These are phyloP conservation scores for Debaryomyces coudertii DNA, from an alignment of 1,139 yeast genomes.

Conservation along the genomic window DNA sequence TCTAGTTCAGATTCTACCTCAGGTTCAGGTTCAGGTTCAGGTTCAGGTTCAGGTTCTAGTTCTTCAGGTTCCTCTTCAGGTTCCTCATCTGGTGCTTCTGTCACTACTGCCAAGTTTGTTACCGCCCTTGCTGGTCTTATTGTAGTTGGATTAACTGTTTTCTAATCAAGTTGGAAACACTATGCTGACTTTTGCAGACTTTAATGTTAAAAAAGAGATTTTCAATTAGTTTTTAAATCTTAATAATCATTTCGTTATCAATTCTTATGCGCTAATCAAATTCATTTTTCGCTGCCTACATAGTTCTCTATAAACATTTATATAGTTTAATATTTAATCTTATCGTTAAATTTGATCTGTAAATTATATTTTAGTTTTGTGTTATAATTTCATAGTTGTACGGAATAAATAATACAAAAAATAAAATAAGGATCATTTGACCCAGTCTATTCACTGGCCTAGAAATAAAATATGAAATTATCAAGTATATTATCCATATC, in stretches of 20 bases:
- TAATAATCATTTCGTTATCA: constrained; percentile 1
- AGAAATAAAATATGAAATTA: constrained; percentile 3
- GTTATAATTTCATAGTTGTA: background rate
- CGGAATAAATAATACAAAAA: background rate
- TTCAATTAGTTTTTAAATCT: constrained; percentile 2
- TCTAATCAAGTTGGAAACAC: constrained; percentile 37
- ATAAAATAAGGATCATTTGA: background rate
- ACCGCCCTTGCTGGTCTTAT: constrained; percentile 62
- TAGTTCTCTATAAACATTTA: constrained; percentile 8
- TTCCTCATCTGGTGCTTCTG: constrained; percentile 32
- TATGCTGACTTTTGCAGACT: background rate
- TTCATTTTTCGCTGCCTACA: constrained; percentile 7
- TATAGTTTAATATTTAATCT: constrained; percentile 4
- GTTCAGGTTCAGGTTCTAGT: constrained; percentile 14
- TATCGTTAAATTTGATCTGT: background rate
- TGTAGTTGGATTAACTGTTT: constrained; percentile 65
- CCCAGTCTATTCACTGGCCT: no score
- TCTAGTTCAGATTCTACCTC: constrained; percentile 19
- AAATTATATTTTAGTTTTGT: constrained; percentile 1
- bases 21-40: constrained; percentile 13
- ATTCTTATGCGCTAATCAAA: constrained; percentile 7
- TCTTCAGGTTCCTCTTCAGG: constrained; percentile 27
- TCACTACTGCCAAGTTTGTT: constrained; percentile 43
- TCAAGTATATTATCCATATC: background rate
- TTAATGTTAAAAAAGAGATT: constrained; percentile 1